Conservation (phyloP, 805 yeast genomes). For the Ogataea pignaliae region DNA sequence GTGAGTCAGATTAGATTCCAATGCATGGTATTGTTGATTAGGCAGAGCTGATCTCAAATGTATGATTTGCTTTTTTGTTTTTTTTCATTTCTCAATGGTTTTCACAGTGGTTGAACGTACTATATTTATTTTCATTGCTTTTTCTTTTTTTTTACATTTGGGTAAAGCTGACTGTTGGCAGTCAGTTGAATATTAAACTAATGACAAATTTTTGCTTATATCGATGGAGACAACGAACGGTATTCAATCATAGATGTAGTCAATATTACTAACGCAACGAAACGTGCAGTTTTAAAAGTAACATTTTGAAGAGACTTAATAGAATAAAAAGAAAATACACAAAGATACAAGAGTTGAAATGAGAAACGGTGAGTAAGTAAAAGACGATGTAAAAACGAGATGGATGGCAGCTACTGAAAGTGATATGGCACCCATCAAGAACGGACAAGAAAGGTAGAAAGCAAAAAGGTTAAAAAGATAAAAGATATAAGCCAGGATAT, state of each 20-base stretch:
- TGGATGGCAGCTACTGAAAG: neutral
- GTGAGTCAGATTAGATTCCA: too few species aligned
- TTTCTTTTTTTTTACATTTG: neutral
- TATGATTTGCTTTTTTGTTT: neutral
- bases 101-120: too few species aligned
- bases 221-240: too few species aligned
- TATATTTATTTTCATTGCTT: neutral
- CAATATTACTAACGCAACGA: too few species aligned
- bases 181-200: neutral
- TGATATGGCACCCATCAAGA: neutral
- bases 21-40: too few species aligned
- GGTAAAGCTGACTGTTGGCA: neutral
- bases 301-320: too few species aligned
- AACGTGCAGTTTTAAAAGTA: too few species aligned
- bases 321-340: neutral
- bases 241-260: too few species aligned
- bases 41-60: too few species aligned
- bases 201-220: neutral
- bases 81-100: neutral
- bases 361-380: neutral
- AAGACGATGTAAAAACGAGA: neutral
- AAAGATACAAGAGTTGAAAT: neutral
- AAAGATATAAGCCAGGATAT: too few species aligned
- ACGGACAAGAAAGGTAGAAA: neutral
- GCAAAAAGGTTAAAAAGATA: neutral